Evolutionary conservation across 1,139 yeast genomes (phyloP).

Genomic region (Yamadazyma dushanensis): DNA sequence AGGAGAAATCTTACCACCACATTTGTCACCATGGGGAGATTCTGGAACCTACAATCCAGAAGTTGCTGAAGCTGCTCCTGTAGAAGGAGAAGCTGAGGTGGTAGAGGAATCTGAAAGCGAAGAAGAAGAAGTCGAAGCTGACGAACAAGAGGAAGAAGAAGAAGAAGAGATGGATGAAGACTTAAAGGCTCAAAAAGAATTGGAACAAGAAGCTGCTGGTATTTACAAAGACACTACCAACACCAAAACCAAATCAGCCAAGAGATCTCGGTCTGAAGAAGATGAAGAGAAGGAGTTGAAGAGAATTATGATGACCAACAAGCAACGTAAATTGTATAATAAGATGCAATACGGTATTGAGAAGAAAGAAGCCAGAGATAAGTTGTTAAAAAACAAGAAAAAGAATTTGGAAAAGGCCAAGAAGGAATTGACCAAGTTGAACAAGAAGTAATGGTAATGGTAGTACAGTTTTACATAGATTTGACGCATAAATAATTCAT

Average conservation of each 20-base stretch:
- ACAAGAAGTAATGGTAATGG: background rate
- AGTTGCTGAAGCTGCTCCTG: constrained; percentile 33
- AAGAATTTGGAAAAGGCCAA: constrained; percentile 73
- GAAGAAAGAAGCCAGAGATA: constrained; percentile 78
- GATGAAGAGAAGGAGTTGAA: constrained; percentile 85
- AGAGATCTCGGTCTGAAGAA: constrained; percentile 39
- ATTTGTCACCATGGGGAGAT: constrained; percentile 99
- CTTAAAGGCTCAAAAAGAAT: constrained; percentile 72
- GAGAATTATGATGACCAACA: constrained; percentile 96
- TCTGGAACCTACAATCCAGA: constrained; percentile 87
- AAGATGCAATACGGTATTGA: constrained; percentile 93
- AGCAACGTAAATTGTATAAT: constrained; percentile 90
- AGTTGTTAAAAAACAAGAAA: constrained; percentile 74
- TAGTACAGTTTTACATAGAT: background rate
- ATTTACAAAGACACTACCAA: constrained; percentile 38
- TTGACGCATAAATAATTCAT: background rate
- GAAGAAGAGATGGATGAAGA: constrained; percentile 60
- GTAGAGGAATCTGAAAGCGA: constrained; percentile 44
- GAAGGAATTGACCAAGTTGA: constrained; percentile 48
- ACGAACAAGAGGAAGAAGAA: constrained; percentile 49
- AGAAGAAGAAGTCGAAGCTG: constrained; percentile 54
- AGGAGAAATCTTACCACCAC: constrained; percentile 95
- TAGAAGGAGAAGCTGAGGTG: constrained; percentile 24
- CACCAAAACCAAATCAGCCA: constrained; percentile 25
- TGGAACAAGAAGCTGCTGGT: constrained; percentile 90